Conservation (phyloP, 352 stramenopile species). For the Pythium apleroticum region DNA sequence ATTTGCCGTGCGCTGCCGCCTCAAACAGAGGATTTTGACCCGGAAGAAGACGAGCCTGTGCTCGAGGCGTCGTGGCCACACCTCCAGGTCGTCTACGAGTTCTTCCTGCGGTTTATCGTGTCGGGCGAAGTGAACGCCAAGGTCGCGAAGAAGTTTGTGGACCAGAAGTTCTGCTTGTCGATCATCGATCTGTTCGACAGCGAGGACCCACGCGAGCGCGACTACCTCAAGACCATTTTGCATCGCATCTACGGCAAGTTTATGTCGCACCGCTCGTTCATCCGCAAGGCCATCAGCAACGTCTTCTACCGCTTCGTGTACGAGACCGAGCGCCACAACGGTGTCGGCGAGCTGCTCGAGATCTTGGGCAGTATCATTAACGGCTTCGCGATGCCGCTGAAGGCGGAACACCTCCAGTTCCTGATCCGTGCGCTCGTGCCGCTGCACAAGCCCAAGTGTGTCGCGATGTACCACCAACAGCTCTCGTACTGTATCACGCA, state of each 20-base stretch:
- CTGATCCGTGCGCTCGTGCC: conserved; percentile 94
- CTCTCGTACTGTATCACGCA: conserved; percentile 99
- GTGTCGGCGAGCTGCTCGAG: conserved; percentile 98
- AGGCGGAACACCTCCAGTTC: conserved; percentile 97
- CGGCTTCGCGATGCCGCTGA: conserved; percentile 98
- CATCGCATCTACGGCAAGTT: conserved; percentile 99
- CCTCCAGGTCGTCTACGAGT: conserved; percentile 98
- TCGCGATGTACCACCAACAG: conserved; percentile 97
- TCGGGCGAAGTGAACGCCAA: conserved; percentile 96
- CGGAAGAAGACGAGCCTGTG: conserved; percentile 98
- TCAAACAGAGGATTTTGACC: conserved; percentile 98
- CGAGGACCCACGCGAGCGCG: conserved; percentile 97
- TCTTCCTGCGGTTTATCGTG: conserved; percentile 98
- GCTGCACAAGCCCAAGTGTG: conserved; percentile 94
- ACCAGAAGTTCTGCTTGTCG: conserved; percentile 93
- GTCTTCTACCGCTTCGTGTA: conserved; percentile 99
- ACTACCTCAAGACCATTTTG: conserved; percentile 99
- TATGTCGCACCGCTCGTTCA: conserved; percentile 97
- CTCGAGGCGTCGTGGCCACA: conserved; percentile 97
- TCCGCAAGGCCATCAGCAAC: conserved; percentile 97
- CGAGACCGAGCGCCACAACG: conserved; percentile 94
- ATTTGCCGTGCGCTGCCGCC: conserved; percentile 93
- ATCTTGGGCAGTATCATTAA: conserved; percentile 99
- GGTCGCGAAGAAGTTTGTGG: conserved; percentile 96
- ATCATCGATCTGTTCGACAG: conserved; percentile 86